Conservation (phyloP, 257 asterid genomes). For the Prunella vulgaris region DNA sequence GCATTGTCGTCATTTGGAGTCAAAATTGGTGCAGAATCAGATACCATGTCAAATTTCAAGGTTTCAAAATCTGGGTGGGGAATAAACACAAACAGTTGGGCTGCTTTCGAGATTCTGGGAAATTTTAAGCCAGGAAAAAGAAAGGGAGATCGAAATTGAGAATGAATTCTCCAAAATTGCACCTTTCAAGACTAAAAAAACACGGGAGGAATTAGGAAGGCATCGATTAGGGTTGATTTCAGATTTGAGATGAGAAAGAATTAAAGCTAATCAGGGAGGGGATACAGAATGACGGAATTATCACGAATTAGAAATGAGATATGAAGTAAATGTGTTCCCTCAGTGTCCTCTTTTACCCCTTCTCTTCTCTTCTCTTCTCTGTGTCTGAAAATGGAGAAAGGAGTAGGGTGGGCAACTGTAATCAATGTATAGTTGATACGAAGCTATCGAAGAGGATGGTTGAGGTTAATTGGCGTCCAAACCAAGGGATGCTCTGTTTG, state of each 20-base stretch:
- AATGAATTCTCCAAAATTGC: too few relatives aligned
- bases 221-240: not conserved
- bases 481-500: constrained; percentile 16
- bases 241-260: not conserved
- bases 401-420: too few relatives aligned
- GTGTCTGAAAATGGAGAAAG: not conserved
- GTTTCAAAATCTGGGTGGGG: constrained; percentile 4
- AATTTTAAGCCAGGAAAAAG: not conserved
- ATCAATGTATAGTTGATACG: constrained; percentile 10
- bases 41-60: constrained; percentile 20
- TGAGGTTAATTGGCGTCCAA: constrained; percentile 12
- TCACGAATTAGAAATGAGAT: too few relatives aligned
- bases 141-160: not conserved
- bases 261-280: not conserved
- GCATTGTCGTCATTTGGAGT: constrained; percentile 18
- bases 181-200: not conserved
- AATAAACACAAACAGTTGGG: not conserved
- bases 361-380: too few relatives aligned
- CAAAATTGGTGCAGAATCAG: constrained; percentile 40
- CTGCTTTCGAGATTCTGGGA: not conserved
- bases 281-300: too few relatives aligned
- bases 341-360: too few relatives aligned
- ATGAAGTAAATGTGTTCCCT: too few relatives aligned
- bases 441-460: constrained; percentile 22
- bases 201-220: not conserved